Conservation (phyloP, 176 grass and related monocot species). For the Panicum miliaceum region DNA sequence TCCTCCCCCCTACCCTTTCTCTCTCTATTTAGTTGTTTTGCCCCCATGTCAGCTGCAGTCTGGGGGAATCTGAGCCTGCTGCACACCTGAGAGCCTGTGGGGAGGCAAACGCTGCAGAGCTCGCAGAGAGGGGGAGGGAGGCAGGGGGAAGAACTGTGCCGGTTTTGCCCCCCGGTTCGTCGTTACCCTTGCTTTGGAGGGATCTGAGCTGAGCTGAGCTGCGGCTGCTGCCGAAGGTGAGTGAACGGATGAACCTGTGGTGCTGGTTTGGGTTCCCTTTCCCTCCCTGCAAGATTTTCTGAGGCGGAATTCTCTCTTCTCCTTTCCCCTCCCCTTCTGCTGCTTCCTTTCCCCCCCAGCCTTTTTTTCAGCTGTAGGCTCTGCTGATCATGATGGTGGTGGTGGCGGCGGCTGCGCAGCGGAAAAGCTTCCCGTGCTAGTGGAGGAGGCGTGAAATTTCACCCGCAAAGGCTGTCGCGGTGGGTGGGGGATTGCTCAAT, state of each 20-base stretch:
- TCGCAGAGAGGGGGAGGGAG: conserved; percentile 1
- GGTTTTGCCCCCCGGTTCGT: conserved; percentile 41
- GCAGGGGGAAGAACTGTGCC: not conserved
- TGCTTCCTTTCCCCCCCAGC: conserved; percentile 26
- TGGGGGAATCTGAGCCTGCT: conserved; percentile 53
- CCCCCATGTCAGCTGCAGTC: conserved; percentile 46
- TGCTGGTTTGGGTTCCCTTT: conserved; percentile 32
- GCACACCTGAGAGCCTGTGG: conserved; percentile 48
- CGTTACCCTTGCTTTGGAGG: conserved; percentile 47
- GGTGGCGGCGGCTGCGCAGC: conserved; percentile 42
- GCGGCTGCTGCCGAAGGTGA: conserved; percentile 34
- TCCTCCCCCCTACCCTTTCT: not conserved
- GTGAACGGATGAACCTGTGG: conserved; percentile 42
- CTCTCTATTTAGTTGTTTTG: conserved; percentile 41
- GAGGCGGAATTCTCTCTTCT: conserved; percentile 37
- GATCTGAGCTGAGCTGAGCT: conserved; percentile 40
- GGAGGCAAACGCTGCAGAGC: conserved; percentile 40
- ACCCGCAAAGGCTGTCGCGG: conserved; percentile 20
- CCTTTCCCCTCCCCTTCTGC: not conserved
- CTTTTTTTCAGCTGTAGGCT: conserved; percentile 46
- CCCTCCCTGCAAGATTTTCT: conserved; percentile 44
- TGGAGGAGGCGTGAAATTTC: conserved; percentile 38
- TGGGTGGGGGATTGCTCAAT: conserved; percentile 32
- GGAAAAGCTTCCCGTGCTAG: conserved; percentile 40
- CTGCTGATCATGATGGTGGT: conserved; percentile 38